A percentile compares a stretch with the other conserved stretches of the same genome.
Evolutionary conservation across 2,329 filamentous ascomycete species (phyloP).

Genomic region (Fusarium nodosum): DNA sequence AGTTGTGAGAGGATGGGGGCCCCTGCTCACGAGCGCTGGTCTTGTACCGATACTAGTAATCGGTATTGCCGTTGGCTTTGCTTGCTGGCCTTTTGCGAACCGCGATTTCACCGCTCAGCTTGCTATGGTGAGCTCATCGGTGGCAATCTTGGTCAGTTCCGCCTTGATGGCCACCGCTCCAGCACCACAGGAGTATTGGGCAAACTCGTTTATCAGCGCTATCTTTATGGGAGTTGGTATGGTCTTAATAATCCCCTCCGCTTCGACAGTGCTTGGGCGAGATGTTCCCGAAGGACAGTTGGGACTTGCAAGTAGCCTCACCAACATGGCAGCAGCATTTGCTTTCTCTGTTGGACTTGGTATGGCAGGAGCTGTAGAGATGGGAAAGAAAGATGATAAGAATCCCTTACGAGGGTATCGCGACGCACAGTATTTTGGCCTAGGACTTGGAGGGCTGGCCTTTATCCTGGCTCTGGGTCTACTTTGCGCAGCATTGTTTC

Average conservation of each 20-base stretch:
- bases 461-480: slow-evolving; percentile 41
- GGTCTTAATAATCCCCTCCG: slow-evolving; percentile 43
- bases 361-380: slow-evolving; percentile 47
- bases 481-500: slow-evolving; percentile 32
- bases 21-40: slow-evolving; percentile 40
- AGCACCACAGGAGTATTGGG: slow-evolving; percentile 45
- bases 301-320: slow-evolving; percentile 43
- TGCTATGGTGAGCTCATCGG: slow-evolving; percentile 37
- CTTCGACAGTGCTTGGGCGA: slow-evolving; percentile 38
- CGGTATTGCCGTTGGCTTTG: slow-evolving; percentile 36
- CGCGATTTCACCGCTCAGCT: slow-evolving; percentile 37
- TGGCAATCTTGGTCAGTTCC: slow-evolving; percentile 40
- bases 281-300: slow-evolving; percentile 45
- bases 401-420: slow-evolving; percentile 40
- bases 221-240: slow-evolving; percentile 47
- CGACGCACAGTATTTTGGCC: slow-evolving; percentile 46
- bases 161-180: slow-evolving; percentile 46
- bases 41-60: slow-evolving; percentile 44
- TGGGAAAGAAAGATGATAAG: slow-evolving; percentile 18
- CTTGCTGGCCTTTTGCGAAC: slow-evolving; percentile 36
- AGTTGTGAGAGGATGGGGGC: slow-evolving; percentile 42
- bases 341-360: slow-evolving; percentile 46
- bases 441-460: slow-evolving; percentile 42
- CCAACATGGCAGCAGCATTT: slow-evolving; percentile 36
- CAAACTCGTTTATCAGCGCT: slow-evolving; percentile 46